Percentiles rank a stretch among this genome's conserved stretches.
Evolutionary conservation across 768 basidiomycete genomes (phyloP).

Genomic region (Lactarius akahatsu): DNA sequence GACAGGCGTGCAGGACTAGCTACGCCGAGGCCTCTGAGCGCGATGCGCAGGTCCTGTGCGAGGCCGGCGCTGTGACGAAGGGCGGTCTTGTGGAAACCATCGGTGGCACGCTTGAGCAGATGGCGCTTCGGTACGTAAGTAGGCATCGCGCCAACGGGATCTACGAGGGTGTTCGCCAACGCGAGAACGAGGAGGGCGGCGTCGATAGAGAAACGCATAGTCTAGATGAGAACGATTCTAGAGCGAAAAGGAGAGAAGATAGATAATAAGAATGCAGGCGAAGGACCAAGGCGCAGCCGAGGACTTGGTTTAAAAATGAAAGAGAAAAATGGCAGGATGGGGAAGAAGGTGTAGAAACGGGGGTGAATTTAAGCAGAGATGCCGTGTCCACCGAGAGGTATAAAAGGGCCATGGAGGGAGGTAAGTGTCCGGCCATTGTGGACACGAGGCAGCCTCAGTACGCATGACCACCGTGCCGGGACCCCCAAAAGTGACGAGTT

Average conservation of each 20-base stretch:
- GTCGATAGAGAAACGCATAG: conserved; percentile 33
- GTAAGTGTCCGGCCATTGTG: neutral
- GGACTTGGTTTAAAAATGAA: conserved; percentile 17
- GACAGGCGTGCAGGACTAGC: conserved; percentile 8
- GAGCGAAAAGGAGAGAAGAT: conserved; percentile 6
- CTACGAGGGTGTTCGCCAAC: conserved; percentile 36
- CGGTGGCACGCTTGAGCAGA: conserved; percentile 44
- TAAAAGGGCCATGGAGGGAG: conserved; percentile 15
- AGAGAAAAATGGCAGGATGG: conserved; percentile 4
- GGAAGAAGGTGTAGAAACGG: neutral
- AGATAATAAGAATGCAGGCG: conserved; percentile 14
- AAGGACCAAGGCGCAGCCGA: conserved; percentile 29
- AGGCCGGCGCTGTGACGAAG: conserved; percentile 57
- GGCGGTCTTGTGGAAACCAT: conserved; percentile 54
- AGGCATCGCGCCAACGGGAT: conserved; percentile 34
- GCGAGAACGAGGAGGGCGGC: conserved; percentile 33
- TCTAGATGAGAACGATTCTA: conserved; percentile 1
- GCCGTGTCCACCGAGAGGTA: neutral
- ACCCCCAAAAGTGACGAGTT: neutral
- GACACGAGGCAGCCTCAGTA: conserved; percentile 23
- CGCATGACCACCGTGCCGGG: neutral
- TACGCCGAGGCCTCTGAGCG: conserved; percentile 55
- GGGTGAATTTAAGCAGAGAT: conserved; percentile 10
- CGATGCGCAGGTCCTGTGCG: conserved; percentile 67
- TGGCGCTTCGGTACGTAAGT: conserved; percentile 30